These are phyloP conservation scores for Pyrenophora teres DNA, from an alignment of 2,329 filamentous ascomycete species.

Conservation along the genomic window DNA sequence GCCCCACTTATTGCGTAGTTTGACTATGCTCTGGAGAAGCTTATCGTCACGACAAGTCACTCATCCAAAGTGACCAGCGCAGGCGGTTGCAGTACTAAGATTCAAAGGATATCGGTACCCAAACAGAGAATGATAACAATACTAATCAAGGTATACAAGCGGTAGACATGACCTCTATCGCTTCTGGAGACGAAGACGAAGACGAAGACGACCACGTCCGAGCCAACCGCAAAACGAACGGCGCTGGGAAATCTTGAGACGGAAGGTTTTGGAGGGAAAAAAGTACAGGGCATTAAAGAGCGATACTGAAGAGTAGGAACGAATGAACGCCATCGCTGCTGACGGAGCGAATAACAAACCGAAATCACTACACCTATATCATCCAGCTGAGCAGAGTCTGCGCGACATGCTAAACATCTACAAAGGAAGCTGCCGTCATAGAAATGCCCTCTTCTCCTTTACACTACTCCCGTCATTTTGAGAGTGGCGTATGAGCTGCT, in stretches of 20 bases:
- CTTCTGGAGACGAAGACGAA: neutral
- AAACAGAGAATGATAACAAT: too few species aligned
- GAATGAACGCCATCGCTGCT: neutral
- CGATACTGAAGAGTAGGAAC: neutral
- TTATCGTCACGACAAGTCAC: conserved; percentile 8
- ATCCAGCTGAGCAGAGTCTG: neutral
- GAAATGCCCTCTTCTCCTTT: neutral
- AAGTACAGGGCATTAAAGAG: neutral
- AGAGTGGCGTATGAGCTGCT: neutral
- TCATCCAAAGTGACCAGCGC: too few species aligned
- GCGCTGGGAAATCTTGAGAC: neutral
- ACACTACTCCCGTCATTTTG: neutral
- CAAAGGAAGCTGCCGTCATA: conserved; percentile 13
- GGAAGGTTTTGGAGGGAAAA: neutral
- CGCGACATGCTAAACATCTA: conserved; percentile 25
- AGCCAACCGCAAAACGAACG: neutral
- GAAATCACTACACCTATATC: conserved; percentile 14
- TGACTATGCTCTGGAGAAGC: conserved; percentile 10
- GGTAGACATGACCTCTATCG: neutral
- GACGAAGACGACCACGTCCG: neutral
- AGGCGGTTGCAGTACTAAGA: too few species aligned
- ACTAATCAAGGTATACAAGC: too few species aligned
- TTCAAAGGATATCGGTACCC: too few species aligned
- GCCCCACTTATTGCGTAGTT: conserved; percentile 11
- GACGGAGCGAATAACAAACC: conserved; percentile 9